Percentiles rank a stretch among this genome's conserved stretches.
Conservation (phyloP, 768 basidiomycete genomes). For the Amanita rimosa region DNA sequence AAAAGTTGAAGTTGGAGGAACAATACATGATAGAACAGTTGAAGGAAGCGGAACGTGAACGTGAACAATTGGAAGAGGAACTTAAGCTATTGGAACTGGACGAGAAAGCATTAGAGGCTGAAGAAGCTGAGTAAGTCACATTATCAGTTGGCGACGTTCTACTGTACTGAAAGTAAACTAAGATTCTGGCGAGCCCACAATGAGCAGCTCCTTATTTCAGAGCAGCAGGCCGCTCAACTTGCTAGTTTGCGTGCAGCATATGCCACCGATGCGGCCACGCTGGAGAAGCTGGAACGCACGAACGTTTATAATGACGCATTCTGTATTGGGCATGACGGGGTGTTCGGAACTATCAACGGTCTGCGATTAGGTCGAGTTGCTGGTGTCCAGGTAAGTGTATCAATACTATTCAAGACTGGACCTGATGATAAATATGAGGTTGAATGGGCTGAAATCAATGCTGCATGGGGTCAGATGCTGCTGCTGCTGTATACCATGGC, state of each 20-base stretch:
- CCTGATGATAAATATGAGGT: conserved; percentile 37
- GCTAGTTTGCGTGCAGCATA: conserved; percentile 70
- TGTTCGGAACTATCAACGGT: conserved; percentile 97
- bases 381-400: conserved; percentile 53
- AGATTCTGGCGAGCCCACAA: conserved; percentile 84
- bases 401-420: conserved; percentile 5
- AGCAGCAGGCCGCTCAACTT: conserved; percentile 58
- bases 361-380: conserved; percentile 83
- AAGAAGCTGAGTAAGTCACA: conserved; percentile 68
- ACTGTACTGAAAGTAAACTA: conserved; percentile 8
- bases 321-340: conserved; percentile 89
- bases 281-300: conserved; percentile 80
- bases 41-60: conserved; percentile 65
- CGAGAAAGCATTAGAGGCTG: conserved; percentile 66
- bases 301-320: conserved; percentile 97
- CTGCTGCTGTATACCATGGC: conserved; percentile 86
- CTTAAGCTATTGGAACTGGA: conserved; percentile 60
- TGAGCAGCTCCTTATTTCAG: conserved; percentile 50
- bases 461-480: conserved; percentile 96
- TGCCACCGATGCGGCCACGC: conserved; percentile 60
- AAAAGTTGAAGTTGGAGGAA: conserved; percentile 60
- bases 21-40: conserved; percentile 62
- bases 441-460: conserved; percentile 98
- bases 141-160: background rate
- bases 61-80: conserved; percentile 65